phyloP scores from a whole-genome alignment of 805 yeast species.

The Ogataea pignaliae region DNA sequence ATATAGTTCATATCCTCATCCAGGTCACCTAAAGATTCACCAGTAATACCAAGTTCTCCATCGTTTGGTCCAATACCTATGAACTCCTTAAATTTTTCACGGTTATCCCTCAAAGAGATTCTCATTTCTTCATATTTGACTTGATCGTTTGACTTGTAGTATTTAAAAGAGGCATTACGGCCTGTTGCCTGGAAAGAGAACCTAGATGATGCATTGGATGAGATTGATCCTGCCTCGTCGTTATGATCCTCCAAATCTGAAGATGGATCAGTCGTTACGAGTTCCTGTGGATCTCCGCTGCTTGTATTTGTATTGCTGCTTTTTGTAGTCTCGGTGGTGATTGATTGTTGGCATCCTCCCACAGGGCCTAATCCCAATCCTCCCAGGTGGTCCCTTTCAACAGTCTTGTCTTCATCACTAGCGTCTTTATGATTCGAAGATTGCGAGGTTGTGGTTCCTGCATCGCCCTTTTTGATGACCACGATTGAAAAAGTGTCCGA shows the following conservation, averaged over 20 bases:
- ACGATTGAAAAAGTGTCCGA: constrained; percentile 20
- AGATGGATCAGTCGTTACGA: neutral
- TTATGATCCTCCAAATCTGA: neutral
- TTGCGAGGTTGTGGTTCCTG: neutral
- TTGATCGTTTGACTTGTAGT: constrained; percentile 33
- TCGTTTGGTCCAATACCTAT: constrained; percentile 11
- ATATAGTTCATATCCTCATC: constrained; percentile 30
- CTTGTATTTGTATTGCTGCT: too few species aligned
- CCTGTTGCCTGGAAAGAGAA: constrained; percentile 34
- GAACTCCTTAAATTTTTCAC: constrained; percentile 18
- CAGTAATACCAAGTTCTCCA: neutral
- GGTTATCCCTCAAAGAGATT: constrained; percentile 10
- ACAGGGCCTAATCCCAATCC: too few species aligned
- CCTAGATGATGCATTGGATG: constrained; percentile 23
- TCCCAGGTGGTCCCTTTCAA: neutral
- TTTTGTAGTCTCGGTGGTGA: too few species aligned
- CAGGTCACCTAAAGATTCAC: constrained; percentile 23
- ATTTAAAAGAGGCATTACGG: constrained; percentile 33
- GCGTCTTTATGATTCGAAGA: neutral
- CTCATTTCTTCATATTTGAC: constrained; percentile 22
- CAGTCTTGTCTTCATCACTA: neutral
- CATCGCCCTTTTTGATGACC: constrained; percentile 10
- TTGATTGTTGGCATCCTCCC: too few species aligned
- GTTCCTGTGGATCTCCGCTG: neutral
- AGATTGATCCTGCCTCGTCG: constrained; percentile 7